Base-by-base conservation (phyloP, 306 rosid genomes). In the Glycine soja region DNA sequence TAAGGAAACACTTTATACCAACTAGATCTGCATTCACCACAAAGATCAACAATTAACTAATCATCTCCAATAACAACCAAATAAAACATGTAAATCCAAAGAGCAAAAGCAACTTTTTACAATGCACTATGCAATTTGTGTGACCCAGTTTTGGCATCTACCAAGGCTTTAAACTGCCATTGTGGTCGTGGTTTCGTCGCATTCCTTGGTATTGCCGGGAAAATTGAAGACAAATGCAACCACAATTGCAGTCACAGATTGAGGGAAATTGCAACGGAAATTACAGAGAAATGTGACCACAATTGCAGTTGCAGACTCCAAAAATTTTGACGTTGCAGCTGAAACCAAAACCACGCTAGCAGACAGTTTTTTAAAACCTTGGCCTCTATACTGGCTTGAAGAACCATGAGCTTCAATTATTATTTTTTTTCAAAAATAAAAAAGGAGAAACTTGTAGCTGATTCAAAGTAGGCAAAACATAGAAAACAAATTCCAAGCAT, bases 21-120 rank as follows among this genome's bases (percentile, higher is more conserved):
- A 76, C 51, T 81, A 82, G 86, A 85, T 82, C 97, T 90, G 89
- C 90, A 88, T 61, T 52, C 70, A 81, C 65, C 84, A 86, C 36
- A 74, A 81, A 80, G 86, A 82, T 85, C 81, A 65, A 76, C 70
- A 76, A 42, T 67, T 63, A 50, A 36, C 2, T 38, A 30, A 77
- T 73, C 65, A 76, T 69, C 72, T 71, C 69, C 36, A 87, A 51
- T 68, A 75, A 85, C 2, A 72, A 73, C 58, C 18, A 79, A 69
- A 69, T 46, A 34, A 36, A 77, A 70, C 30, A 50, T 58, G 54
- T 34, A 83, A 74, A 58, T 70, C 75, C 47, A 69, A 68, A 80
- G 62, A 47, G 74, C 70, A 43, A 12, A 40, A 19, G 53, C 73
- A 78, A 72, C 18, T 61, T 51, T 66, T 72, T 36, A 52, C 62